Evolutionary conservation across 768 basidiomycete genomes (phyloP), one percentile per base, ranked within the genome.

Genomic region (Terana coerulea): DNA sequence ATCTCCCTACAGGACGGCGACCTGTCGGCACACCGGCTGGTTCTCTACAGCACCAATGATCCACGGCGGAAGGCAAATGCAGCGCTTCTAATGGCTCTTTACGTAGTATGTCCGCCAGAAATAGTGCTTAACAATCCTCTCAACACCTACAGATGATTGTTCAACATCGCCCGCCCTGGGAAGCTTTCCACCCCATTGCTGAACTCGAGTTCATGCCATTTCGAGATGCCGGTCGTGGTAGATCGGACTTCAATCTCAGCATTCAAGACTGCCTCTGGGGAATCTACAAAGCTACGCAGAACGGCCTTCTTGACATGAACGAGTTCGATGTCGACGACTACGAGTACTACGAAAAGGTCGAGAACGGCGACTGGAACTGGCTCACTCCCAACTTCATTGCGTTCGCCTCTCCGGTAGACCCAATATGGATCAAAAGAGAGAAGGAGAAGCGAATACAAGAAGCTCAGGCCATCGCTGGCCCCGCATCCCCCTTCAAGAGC

Each of bases 341-440:
- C 65, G 91, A 94, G 67, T 87, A 75, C 65, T 95, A 94, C 66
- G 95, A 98, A 66, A 94, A 94, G 69, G 93, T 95, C 36, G 91
- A 93, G 69, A 92, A 93, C 62, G 89, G 91, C 12, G 93, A 95
- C 67, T 94, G 92, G 88, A 95, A 95, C 63, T 95, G 91, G 91
- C 77, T 93, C 69, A 91, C 91, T 0, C 90, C 91, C 1, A 80
- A 87, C 56, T 93, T 94, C 62, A 88, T 98, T 60, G 93, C 95
- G 10, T 95, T 98, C 60, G 95, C 95, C 3, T 94, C 91, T 0
- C 95, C 94, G 0, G 81, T 91, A 55, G 91, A 95, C 64, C 73
- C 81, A 0, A 73, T 74, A 33, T 95, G 87, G 82, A 76, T 93
- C 60, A 91, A 91, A 69, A 77, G 71, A 40, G 78, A 86, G 68